These are phyloP conservation scores for Urochloa ruziziensis DNA, from an alignment of 176 grass and related monocot species.

Conservation along the genomic window DNA sequence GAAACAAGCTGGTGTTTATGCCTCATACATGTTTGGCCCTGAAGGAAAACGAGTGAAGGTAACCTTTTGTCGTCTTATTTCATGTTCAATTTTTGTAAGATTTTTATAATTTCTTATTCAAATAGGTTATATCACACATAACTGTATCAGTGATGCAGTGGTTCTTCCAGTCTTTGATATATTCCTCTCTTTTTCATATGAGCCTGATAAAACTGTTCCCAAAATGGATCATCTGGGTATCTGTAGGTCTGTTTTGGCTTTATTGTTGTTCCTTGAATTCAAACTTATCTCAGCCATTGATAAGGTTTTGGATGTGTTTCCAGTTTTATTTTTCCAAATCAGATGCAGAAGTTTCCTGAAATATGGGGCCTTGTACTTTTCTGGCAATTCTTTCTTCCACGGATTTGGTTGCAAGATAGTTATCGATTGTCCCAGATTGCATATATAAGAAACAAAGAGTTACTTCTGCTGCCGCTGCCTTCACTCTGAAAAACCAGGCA, in stretches of 20 bases:
- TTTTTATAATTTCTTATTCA: neutral
- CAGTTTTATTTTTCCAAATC: neutral
- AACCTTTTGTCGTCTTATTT: neutral
- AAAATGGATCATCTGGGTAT: conserved; percentile 8
- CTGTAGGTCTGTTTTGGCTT: neutral
- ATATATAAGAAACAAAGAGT: neutral
- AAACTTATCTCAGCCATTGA: neutral
- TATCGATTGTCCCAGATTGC: neutral
- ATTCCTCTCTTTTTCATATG: neutral
- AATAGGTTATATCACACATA: neutral
- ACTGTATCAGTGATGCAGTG: neutral
- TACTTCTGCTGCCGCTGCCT: neutral
- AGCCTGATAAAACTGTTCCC: neutral
- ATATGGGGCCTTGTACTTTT: neutral
- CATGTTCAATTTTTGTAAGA: neutral
- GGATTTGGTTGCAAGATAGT: neutral
- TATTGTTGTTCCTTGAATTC: conserved; percentile 2
- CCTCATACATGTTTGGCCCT: conserved; percentile 86
- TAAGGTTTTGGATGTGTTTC: conserved; percentile 6
- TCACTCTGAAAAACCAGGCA: neutral
- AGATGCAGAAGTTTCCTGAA: neutral
- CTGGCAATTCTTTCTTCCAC: neutral
- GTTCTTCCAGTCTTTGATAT: neutral
- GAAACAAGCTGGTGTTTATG: conserved; percentile 85
- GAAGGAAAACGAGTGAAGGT: conserved; percentile 92